Evolutionary conservation across 2,329 filamentous ascomycete genomes (phyloP).

Genomic region (Fusarium sulawesiense): DNA sequence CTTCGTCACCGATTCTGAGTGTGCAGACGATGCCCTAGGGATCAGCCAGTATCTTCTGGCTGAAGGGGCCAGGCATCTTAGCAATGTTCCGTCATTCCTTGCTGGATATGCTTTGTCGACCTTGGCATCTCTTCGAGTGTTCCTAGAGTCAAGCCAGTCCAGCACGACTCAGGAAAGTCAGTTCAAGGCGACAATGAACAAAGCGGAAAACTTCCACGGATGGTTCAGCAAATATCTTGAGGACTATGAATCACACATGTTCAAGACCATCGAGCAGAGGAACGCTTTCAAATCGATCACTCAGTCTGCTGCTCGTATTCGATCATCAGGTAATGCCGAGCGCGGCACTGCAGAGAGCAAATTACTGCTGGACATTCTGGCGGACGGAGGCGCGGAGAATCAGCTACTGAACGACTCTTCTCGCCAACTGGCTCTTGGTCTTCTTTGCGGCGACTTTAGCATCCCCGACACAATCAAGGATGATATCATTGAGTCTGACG

Average conservation of each 20-base stretch:
- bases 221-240: constrained; percentile 82
- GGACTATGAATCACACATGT: constrained; percentile 67
- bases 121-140: constrained; percentile 80
- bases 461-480: constrained; percentile 57
- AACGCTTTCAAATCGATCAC: constrained; percentile 75
- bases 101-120: constrained; percentile 84
- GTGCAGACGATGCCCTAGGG: constrained; percentile 89
- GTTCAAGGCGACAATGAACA: constrained; percentile 79
- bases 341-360: constrained; percentile 80
- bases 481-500: constrained; percentile 77
- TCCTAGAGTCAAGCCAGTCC: constrained; percentile 78
- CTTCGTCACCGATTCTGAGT: constrained; percentile 85
- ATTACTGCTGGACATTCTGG: constrained; percentile 81
- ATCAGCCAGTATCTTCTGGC: constrained; percentile 85
- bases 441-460: constrained; percentile 81
- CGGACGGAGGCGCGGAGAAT: constrained; percentile 72
- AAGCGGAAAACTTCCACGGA: constrained; percentile 77
- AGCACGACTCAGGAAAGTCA: constrained; percentile 89
- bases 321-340: constrained; percentile 75
- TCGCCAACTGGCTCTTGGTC: constrained; percentile 74
- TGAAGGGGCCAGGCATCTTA: constrained; percentile 73
- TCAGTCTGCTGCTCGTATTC: constrained; percentile 74
- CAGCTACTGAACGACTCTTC: constrained; percentile 78
- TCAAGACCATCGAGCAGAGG: constrained; percentile 61
- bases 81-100: constrained; percentile 76